Base-by-base conservation (phyloP, 768 basidiomycete species). In the Clitopilus hobsonii region DNA sequence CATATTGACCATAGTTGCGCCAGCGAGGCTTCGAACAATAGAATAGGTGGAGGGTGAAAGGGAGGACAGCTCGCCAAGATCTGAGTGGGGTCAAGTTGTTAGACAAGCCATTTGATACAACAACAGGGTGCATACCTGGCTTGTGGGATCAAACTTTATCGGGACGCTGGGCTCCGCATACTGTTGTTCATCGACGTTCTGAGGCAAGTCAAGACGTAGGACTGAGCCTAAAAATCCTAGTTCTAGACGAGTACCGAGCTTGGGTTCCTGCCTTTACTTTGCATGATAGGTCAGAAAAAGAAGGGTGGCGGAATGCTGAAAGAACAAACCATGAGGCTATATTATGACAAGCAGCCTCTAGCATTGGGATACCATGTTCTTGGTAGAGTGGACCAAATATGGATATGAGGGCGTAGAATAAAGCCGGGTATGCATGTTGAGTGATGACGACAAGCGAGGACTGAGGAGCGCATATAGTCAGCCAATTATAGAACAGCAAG, bases 301-400 rank as follows among this genome's bases (percentile, higher is more conserved):
- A 38, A 18, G 29, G 41, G 25, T 26, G 54, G 30, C 51, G 24
- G 20, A 51, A 52, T 38, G 49, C 49, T n/a, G 26, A 18, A 25
- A 24, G 53, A 32, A 71, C 83, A 69, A 73, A 94, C 93, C 93
- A 97, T 57, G 78, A 83, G 5, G 90, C 82, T 23, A 94, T 87
- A 56, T 90, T 89, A 62, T 94, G 83, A 65, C 91, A 94, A 2
- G 91, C 91, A 0, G 86, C 82, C 68, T 96, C 92, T 2, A 94
- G 73, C 78, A 92, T 94, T 0, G 89, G 79, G 4, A 81, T 77
- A 3, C 90, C 92, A 58, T 93, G 89, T 22, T 71, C 66, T 56
- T 85, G 80, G 63, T 85, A 90, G 24, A 89, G 68, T 0, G 92
- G 90, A 0, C 91, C 94, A 38, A 97, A 79, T 49, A 83, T 78